Evolutionary conservation across 2,329 filamentous ascomycete genomes (phyloP).

Genomic region (Ceratocystiopsis minuta): DNA sequence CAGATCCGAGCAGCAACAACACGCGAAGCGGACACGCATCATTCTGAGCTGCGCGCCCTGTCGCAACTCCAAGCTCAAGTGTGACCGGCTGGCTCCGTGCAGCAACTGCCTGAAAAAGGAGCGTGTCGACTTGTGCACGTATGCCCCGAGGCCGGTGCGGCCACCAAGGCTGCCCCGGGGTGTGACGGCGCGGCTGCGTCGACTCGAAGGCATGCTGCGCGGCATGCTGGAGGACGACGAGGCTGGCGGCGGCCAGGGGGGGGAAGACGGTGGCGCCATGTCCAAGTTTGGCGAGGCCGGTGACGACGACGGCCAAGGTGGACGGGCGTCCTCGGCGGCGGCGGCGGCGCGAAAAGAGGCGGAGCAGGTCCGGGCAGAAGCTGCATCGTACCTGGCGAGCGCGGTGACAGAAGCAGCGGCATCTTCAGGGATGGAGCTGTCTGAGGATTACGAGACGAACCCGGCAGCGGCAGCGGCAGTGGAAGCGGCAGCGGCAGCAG

Average conservation of each 20-base stretch:
- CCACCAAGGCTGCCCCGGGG: conserved; percentile 22
- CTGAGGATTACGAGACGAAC: too few relatives aligned
- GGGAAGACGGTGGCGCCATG: conserved; percentile 3
- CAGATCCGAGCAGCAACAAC: background rate
- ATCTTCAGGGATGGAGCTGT: too few relatives aligned
- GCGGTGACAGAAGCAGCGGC: too few relatives aligned
- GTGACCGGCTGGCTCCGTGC: conserved; percentile 34
- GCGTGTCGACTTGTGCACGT: conserved; percentile 26
- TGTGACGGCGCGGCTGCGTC: conserved; percentile 35
- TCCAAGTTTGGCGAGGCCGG: conserved; percentile 6
- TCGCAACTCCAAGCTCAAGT: conserved; percentile 36
- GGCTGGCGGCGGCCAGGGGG: background rate
- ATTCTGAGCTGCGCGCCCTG: conserved; percentile 35
- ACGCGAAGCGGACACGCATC: conserved; percentile 26
- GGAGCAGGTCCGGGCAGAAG: background rate
- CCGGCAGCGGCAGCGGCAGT: too few relatives aligned
- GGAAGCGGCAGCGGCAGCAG: background rate
- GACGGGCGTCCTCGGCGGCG: background rate
- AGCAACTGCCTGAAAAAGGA: conserved; percentile 33
- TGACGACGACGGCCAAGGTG: background rate
- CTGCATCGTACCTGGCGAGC: too few relatives aligned
- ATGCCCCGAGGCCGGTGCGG: conserved; percentile 28
- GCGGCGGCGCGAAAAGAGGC: background rate
- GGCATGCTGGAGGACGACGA: conserved; percentile 29
- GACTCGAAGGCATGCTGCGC: conserved; percentile 40